phyloP scores from a whole-genome alignment of 805 yeast species.

The Candida maesae region DNA sequence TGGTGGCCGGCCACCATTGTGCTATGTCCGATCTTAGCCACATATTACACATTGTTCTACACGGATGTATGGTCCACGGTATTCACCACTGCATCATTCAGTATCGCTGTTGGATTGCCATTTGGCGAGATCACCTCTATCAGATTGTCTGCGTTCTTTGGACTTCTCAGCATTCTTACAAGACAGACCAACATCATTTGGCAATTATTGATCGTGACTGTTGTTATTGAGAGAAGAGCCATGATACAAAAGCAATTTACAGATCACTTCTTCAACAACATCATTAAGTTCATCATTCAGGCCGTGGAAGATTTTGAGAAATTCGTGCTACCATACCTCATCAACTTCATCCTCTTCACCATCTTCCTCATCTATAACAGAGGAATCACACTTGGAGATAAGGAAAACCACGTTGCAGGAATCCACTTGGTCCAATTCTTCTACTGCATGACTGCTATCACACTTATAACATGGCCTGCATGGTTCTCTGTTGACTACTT shows the following conservation, averaged over 20 bases:
- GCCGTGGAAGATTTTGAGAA: conserved; percentile 33
- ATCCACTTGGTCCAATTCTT: conserved; percentile 78
- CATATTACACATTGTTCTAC: conserved; percentile 76
- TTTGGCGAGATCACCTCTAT: conserved; percentile 33
- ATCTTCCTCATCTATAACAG: conserved; percentile 63
- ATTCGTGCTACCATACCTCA: conserved; percentile 44
- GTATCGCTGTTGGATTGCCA: conserved; percentile 41
- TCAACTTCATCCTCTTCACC: conserved; percentile 51
- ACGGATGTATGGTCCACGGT: conserved; percentile 93
- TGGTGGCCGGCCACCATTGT: conserved; percentile 42
- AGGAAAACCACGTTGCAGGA: conserved; percentile 71
- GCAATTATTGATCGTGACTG: conserved; percentile 59
- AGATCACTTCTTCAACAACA: conserved; percentile 34
- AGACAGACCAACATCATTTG: conserved; percentile 93
- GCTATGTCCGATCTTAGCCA: conserved; percentile 65
- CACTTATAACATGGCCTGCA: conserved; percentile 66
- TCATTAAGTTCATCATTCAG: conserved; percentile 35
- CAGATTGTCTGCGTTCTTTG: conserved; percentile 49
- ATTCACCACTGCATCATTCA: conserved; percentile 53
- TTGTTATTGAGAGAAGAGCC: conserved; percentile 50
- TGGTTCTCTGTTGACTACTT: conserved; percentile 53
- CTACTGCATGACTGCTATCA: conserved; percentile 66
- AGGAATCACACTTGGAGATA: conserved; percentile 90
- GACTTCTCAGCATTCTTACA: conserved; percentile 63
- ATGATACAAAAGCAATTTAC: conserved; percentile 39